Evolutionary conservation across 805 yeast species (phyloP), one percentile per base, ranked within the genome.

Genomic region (Saccharomycopsis javanensis): DNA sequence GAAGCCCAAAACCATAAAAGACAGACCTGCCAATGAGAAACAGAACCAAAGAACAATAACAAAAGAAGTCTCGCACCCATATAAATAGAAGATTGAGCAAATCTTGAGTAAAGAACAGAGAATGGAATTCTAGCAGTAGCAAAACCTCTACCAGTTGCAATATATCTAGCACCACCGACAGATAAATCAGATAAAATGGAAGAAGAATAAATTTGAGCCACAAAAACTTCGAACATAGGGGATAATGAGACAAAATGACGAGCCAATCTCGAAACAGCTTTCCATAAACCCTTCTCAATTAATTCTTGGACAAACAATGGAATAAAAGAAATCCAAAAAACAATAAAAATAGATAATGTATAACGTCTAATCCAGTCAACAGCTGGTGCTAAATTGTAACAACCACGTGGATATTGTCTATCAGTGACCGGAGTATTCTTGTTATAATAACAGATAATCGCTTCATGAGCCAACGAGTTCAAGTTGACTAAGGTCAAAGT

Each of bases 191-290:
- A 80, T 51, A 81, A 71, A 63, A 92, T 73, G 0, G 97, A 79
- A 64, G 81, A 80, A 3, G 97, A 87, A 68, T 92, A 92, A 7
- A 91, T 85, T 70, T 91, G 97, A 68, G 97, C 89, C 7, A 88
- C 96, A 71, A 92, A 90, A 5, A 92, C 97, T 68, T 92, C 98
- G 71, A 92, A 92, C 55, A 91, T 71, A 1, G 97, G 97, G 1
- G 97, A 86, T 59, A 91, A 69, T 0, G 97, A 90, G 33, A 80
- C 67, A 57, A 92, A 75, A 65, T 92, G 98, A 68, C 79, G 80
- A n/a, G 79, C 67, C 53, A 91, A 79, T 61, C 97, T 76, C 37
- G 78, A 74, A 2, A 78, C 64, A 0, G 97, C 92, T 63, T 85
- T 84, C 80, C 86, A 76, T 13, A 84, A 63, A 0, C 98, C 97